phyloP scores from a whole-genome alignment of 352 stramenopile genomes.

The Globisporangium spinosum region DNA sequence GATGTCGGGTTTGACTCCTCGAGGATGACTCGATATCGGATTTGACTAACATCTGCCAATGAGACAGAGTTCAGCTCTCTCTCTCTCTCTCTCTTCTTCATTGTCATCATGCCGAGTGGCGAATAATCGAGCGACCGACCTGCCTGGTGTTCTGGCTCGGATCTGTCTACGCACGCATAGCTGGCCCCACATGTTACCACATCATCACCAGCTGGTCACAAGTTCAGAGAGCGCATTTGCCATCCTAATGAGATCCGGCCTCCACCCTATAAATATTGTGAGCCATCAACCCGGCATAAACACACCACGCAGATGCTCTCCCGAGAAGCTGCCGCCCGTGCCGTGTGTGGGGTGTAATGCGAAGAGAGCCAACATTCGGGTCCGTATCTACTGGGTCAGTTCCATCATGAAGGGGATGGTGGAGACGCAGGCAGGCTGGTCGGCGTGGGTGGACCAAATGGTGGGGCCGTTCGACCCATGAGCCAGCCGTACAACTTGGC shows the following conservation, averaged over 20 bases:
- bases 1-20: not conserved
- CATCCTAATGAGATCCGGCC: not conserved
- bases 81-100: not conserved
- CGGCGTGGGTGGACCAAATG: not conserved
- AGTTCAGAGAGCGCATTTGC: not conserved
- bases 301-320: constrained; percentile 4
- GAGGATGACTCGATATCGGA: not conserved
- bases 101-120: not conserved
- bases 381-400: constrained; percentile 5
- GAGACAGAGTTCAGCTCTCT: not conserved
- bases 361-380: not conserved
- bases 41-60: not conserved
- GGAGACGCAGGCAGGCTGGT: not conserved
- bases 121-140: not conserved
- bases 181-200: not conserved
- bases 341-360: constrained; percentile 1
- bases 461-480: not conserved
- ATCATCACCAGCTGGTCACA: not conserved
- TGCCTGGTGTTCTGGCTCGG: not conserved
- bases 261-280: not conserved
- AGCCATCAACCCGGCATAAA: not conserved
- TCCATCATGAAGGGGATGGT: not conserved
- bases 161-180: not conserved
- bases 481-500: not conserved
- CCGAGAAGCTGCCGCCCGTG: not conserved